Conservation (phyloP, 73 alveolate species). For the Tetrahymena thermophila region DNA sequence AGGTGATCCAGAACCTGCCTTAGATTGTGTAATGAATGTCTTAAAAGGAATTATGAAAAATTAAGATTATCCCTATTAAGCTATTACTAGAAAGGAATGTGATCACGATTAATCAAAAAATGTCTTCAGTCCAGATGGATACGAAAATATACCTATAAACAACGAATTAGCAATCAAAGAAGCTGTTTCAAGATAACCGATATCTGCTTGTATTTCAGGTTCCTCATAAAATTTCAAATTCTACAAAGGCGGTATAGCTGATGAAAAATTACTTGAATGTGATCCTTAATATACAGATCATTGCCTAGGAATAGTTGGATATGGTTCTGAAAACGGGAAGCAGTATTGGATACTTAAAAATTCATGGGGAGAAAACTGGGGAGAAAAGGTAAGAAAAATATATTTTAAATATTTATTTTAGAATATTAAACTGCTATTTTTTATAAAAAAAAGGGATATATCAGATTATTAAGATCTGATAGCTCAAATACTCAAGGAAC, state of each 20-base stretch:
- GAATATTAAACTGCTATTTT: too few species aligned
- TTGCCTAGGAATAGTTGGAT: slow-evolving; percentile 62
- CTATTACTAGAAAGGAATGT: slow-evolving; percentile 6
- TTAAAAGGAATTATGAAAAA: slow-evolving; percentile 2
- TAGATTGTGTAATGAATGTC: neutral
- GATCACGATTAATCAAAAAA: neutral
- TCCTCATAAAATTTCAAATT: neutral
- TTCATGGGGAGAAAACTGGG: slow-evolving; percentile 72
- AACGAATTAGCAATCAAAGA: slow-evolving; percentile 3
- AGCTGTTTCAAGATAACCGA: slow-evolving; percentile 45
- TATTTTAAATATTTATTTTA: neutral
- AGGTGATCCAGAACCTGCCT: neutral
- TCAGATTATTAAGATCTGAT: neutral
- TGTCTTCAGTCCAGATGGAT: neutral
- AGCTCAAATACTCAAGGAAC: neutral
- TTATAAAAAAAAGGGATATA: neutral
- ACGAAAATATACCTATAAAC: neutral
- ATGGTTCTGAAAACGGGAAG: slow-evolving; percentile 39
- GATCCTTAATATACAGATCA: slow-evolving; percentile 27
- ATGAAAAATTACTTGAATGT: neutral
- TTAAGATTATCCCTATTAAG: slow-evolving; percentile 21
- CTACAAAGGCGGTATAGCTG: slow-evolving; percentile 10
- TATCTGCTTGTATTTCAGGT: slow-evolving; percentile 32
- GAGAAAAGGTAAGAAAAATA: slow-evolving; percentile 32
- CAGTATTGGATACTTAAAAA: slow-evolving; percentile 52